Conservation (phyloP, 768 basidiomycete genomes). For the Pleurotus salmoneostramineus region DNA sequence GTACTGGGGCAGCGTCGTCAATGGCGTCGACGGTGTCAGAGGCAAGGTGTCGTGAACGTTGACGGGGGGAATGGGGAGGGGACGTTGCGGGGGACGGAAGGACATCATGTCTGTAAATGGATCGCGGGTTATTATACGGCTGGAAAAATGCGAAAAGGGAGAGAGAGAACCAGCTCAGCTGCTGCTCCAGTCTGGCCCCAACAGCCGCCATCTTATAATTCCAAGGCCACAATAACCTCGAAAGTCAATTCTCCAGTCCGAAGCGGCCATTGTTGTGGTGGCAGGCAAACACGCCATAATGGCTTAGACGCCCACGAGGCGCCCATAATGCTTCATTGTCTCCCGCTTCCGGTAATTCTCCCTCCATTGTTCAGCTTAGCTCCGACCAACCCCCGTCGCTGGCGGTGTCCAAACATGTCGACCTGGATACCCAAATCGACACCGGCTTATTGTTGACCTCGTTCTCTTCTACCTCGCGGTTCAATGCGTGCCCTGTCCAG, state of each 20-base stretch:
- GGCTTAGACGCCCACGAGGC: not conserved
- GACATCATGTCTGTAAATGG: not conserved
- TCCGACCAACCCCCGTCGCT: not conserved
- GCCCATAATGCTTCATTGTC: not conserved
- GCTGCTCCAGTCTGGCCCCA: not conserved
- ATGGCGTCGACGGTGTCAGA: not conserved
- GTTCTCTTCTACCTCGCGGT: too few species aligned
- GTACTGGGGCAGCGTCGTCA: not conserved
- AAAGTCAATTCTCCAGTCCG: not conserved
- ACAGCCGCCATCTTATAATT: not conserved
- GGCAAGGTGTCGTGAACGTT: not conserved
- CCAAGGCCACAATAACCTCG: not conserved
- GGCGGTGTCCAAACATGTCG: not conserved
- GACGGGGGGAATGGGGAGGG: slow-evolving; percentile 1
- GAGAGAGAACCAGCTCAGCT: slow-evolving; percentile 7
- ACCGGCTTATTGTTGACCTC: too few species aligned
- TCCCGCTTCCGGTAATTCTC: not conserved
- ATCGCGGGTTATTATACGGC: not conserved
- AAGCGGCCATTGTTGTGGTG: slow-evolving; percentile 13
- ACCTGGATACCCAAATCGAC: not conserved
- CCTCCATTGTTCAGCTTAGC: not conserved
- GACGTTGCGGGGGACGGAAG: not conserved
- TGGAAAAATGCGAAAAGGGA: not conserved
- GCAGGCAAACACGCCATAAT: slow-evolving; percentile 14
- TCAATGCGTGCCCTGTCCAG: too few species aligned